Evolutionary conservation across 352 stramenopile species (phyloP), one percentile per base, ranked within the genome.

Genomic region (Phytopythium chamaehyphon): DNA sequence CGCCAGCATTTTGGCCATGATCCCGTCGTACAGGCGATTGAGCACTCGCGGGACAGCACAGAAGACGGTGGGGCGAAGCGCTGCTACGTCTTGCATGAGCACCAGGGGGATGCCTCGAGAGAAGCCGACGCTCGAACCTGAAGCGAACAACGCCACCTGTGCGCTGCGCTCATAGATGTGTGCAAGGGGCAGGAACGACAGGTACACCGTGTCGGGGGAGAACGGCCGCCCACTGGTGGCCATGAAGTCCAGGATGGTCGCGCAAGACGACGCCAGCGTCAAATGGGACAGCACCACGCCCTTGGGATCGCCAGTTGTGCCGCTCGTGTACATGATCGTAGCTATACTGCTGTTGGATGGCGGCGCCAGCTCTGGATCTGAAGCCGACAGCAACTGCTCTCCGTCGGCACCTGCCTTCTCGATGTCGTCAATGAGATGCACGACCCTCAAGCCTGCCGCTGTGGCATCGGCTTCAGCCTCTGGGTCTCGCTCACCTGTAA

Each of bases 1-100:
- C 24, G 91, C 37, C 74, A 83, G 31, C 85, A 91, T 86, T 40
- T 81, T 83, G 23, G 70, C 62, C 54, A 86, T 88, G 55, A 98
- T 78, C 26, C 95, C 96, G 75, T 98, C 95, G 71, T 99, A 88
- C 39, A 99, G 96, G 51, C 96, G 96, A 60, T 99, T 98, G 33
- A 98, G 73, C 11, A 99, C 74, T 5, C 96, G 76, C 16, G 96
- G 96, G n/a, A 98, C 95, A 6, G 83, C 85, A 36, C 82, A 79
- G 51, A 99, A 96, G 4, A 97, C 59, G 1, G 95, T 98, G 0
- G 96, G 96, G 6, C 85, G 73, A 48, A 97, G 86, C 11, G 80
- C 86, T 22, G 84, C 69, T 6, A 98, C 59, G 69, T 99, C 96
- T 55, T 98, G 88, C 44, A 98, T 70, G 4, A 99, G 69, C 26